Evolutionary conservation across 2,329 filamentous ascomycete species (phyloP).

Genomic region (Alternaria viburni): DNA sequence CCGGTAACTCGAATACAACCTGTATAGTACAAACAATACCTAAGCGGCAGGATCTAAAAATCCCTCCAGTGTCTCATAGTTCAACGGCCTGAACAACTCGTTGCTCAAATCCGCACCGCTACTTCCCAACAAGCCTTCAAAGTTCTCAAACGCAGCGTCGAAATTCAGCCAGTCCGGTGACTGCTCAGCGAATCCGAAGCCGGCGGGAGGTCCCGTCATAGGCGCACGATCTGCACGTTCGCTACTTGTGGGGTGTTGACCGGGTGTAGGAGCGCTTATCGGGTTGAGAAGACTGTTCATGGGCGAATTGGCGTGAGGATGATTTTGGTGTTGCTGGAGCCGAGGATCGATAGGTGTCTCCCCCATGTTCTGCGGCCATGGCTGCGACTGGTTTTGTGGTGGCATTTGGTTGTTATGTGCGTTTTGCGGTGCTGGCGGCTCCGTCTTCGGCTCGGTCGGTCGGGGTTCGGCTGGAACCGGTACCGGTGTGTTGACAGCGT

Average conservation of each 20-base stretch:
- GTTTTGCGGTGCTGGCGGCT: slow-evolving; percentile 24
- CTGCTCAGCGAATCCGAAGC: slow-evolving; percentile 42
- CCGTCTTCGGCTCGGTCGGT: slow-evolving; percentile 25
- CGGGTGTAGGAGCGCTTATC: slow-evolving; percentile 33
- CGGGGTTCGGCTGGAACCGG: slow-evolving; percentile 27
- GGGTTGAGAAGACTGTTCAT: slow-evolving; percentile 42
- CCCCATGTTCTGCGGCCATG: slow-evolving; percentile 29
- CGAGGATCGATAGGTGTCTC: slow-evolving; percentile 44
- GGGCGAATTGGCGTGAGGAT: slow-evolving; percentile 25
- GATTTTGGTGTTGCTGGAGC: slow-evolving; percentile 29
- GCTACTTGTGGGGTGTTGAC: slow-evolving; percentile 48
- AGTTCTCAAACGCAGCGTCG: slow-evolving; percentile 50
- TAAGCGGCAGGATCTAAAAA: slow-evolving; percentile 38
- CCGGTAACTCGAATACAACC: accelerated
- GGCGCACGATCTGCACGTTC: slow-evolving; percentile 41
- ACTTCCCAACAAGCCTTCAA: slow-evolving; percentile 47
- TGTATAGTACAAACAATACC: background rate
- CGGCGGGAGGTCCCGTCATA: slow-evolving; percentile 20
- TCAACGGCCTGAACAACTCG: slow-evolving; percentile 46
- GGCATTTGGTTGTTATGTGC: slow-evolving; percentile 18
- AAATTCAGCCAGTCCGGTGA: slow-evolving; percentile 50
- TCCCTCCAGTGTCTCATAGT: slow-evolving; percentile 44
- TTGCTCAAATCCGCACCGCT: slow-evolving; percentile 48
- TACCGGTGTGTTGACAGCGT: slow-evolving; percentile 43
- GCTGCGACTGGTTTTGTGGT: slow-evolving; percentile 16